Base-by-base conservation (phyloP, 352 stramenopile genomes). In the Pythium plurisporium region DNA sequence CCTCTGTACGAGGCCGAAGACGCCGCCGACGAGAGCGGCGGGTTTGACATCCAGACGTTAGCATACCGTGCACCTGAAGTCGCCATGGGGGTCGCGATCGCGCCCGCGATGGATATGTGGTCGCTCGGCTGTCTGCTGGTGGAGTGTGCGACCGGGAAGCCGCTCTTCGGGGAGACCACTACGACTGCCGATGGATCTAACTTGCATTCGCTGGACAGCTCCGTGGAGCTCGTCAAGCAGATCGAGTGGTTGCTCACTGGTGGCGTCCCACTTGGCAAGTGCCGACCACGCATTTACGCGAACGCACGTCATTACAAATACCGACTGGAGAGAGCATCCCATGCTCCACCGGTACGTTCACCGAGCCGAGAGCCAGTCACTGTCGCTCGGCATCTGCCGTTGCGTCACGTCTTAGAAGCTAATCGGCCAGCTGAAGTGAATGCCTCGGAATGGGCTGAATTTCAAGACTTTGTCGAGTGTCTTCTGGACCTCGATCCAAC, bases 41-140 rank as follows among this genome's bases (percentile, higher is more conserved):
- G 76, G 33, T 89, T 86, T 25, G 79, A 91, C 29, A 73, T 91
- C 45, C 82, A 91, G 60, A 88, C 82, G 19, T 64, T 89, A 50
- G 75, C 77, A 25, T 91, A 89, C 51, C 75, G 82, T 27, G 79
- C 82, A 6, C 82, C 82, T 0, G 82, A 91, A 55, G 79, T 91
- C 26, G 79, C 79, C 29, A 78, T 78, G 23, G 77, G 79, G 4
- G 52, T 86, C 12, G 65, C 69, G 19, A 73, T 91, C 31, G 75
- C 73, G 41, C 65, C 73, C 2, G 72, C 82, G 14, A 84, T 86
- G 65, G 82, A 91, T 49, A 77, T 91, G 73, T 91, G 82, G 82
- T 91, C 82, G 22, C 66, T 91, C 26, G 82, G 82, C 8, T 91
- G 82, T 55, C 64, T 91, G 12, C 45, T 91, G 11, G 38, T 89